A percentile compares a stretch with the other conserved stretches of the same genome.
These are phyloP conservation scores for Andrographis paniculata DNA, from an alignment of 305 asterid genomes.

Conservation along the genomic window DNA sequence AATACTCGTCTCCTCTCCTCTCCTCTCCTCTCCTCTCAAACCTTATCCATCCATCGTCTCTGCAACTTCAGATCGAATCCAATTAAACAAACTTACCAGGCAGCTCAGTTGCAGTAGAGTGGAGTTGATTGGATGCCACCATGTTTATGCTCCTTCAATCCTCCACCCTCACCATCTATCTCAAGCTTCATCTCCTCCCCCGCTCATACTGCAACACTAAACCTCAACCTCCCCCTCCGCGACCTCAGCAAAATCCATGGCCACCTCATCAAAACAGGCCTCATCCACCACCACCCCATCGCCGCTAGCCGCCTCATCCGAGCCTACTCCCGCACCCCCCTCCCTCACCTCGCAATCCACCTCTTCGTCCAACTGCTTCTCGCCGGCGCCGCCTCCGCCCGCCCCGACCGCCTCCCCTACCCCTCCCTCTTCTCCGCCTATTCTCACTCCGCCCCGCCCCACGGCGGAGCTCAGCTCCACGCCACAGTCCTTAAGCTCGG, in stretches of 20 bases:
- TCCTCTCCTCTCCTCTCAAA: not conserved
- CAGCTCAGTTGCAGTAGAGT: too few species aligned
- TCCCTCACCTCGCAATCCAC: slow-evolving; percentile 40
- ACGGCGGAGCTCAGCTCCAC: slow-evolving; percentile 61
- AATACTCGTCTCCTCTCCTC: not conserved
- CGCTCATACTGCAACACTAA: slow-evolving; percentile 55
- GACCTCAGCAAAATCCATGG: slow-evolving; percentile 61
- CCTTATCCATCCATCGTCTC: too few species aligned
- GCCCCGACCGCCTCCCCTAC: slow-evolving; percentile 50
- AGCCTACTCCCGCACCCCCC: slow-evolving; percentile 37
- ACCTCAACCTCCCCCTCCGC: slow-evolving; percentile 39
- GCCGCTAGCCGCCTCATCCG: slow-evolving; percentile 59
- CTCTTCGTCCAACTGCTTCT: slow-evolving; percentile 52
- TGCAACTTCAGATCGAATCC: too few species aligned
- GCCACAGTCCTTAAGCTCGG: slow-evolving; percentile 56
- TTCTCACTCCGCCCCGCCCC: slow-evolving; percentile 41
- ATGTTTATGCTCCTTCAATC: slow-evolving; percentile 58
- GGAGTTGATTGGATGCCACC: slow-evolving; percentile 40
- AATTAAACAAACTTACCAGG: too few species aligned
- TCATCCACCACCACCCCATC: slow-evolving; percentile 36
- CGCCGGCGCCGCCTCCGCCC: slow-evolving; percentile 18
- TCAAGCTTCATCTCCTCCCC: slow-evolving; percentile 66
- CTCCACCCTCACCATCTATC: slow-evolving; percentile 69
- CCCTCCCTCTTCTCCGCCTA: slow-evolving; percentile 77
- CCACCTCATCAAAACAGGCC: slow-evolving; percentile 69